Percentiles rank a stretch among this genome's conserved stretches.
These are phyloP conservation scores for Neofusicoccum sp. DNA, from an alignment of 2,329 filamentous ascomycete genomes.

Conservation along the genomic window DNA sequence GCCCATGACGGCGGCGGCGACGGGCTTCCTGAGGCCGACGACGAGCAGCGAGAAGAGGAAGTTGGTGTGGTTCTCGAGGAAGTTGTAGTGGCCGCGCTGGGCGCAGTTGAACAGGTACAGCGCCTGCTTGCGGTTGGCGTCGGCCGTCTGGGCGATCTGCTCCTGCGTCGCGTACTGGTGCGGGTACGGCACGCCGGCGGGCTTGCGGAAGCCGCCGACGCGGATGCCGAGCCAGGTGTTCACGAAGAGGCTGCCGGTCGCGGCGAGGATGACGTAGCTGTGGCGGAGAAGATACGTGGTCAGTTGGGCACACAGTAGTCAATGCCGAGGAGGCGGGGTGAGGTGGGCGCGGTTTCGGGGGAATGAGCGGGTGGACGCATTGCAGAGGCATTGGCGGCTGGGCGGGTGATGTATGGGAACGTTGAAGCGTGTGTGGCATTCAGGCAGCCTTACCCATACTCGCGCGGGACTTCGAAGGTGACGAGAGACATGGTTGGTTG, in stretches of 20 bases:
- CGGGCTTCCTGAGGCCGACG: constrained; percentile 54
- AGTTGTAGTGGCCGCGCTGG: constrained; percentile 53
- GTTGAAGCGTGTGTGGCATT: background rate
- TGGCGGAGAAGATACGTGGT: background rate
- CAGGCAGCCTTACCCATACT: constrained; percentile 32
- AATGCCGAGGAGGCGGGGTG: background rate
- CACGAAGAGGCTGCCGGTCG: constrained; percentile 55
- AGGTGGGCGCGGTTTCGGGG: background rate
- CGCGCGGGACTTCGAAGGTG: constrained; percentile 26
- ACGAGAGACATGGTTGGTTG: constrained; percentile 8
- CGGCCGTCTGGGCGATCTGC: constrained; percentile 45
- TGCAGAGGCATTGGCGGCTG: background rate
- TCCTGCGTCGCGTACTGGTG: constrained; percentile 57
- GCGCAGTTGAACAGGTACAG: constrained; percentile 47
- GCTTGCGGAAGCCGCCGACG: constrained; percentile 48
- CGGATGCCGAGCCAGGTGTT: constrained; percentile 51
- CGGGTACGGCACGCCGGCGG: constrained; percentile 56
- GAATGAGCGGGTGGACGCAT: background rate
- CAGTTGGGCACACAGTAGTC: background rate
- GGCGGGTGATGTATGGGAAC: background rate
- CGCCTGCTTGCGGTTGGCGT: constrained; percentile 41
- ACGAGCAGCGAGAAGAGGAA: constrained; percentile 54
- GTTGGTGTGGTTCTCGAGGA: constrained; percentile 56
- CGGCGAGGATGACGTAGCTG: constrained; percentile 57
- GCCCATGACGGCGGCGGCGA: constrained; percentile 46